Conservation (phyloP, 495 filamentous ascomycete genomes). For the Astrothelium subdiscretum region DNA sequence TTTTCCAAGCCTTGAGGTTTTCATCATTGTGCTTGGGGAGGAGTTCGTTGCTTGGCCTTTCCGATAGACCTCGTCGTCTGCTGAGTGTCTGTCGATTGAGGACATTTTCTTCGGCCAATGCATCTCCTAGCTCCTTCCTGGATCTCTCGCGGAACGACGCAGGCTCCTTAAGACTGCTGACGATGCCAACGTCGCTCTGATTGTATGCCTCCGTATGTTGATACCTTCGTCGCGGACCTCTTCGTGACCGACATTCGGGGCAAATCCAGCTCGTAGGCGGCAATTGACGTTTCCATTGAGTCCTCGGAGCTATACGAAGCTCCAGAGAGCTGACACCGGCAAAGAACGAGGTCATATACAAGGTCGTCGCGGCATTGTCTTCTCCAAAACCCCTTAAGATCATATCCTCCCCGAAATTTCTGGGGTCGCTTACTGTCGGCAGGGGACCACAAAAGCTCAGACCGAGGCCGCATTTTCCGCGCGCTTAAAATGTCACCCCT, state of each 20-base stretch:
- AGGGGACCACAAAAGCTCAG: too few relatives aligned
- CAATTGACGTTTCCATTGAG: background rate
- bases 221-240: background rate
- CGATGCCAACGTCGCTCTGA: too few relatives aligned
- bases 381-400: background rate
- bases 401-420: background rate
- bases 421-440: background rate
- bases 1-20: background rate
- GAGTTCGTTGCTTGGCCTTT: background rate
- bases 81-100: background rate
- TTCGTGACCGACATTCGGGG: background rate
- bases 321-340: background rate
- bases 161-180: too few relatives aligned
- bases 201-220: background rate
- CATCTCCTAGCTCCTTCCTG: background rate
- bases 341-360: background rate
- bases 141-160: background rate
- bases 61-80: background rate
- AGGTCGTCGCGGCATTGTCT: background rate
- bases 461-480: background rate
- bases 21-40: background rate
- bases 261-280: background rate
- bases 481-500: background rate
- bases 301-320: background rate
- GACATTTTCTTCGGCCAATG: background rate